phyloP scores from a whole-genome alignment of 768 basidiomycete genomes.

The Rhodotorula toruloides region DNA sequence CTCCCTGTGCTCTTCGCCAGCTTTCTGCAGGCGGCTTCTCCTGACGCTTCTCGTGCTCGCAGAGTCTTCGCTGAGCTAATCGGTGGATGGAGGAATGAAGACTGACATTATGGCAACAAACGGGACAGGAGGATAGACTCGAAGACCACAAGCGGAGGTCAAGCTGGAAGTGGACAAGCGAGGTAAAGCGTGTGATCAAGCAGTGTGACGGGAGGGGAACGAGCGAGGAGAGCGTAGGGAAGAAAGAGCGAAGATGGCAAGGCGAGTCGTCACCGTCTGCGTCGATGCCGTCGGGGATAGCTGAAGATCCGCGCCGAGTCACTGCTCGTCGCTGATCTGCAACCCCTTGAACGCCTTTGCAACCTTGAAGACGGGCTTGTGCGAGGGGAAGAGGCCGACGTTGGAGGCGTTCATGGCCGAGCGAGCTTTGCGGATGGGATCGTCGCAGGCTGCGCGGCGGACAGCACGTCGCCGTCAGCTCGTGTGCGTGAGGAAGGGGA shows the following conservation, averaged over 20 bases:
- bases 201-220: not conserved
- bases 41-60: too few relatives aligned
- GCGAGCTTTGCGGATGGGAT: slow-evolving; percentile 37
- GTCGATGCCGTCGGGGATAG: too few relatives aligned
- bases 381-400: slow-evolving; percentile 32
- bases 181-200: not conserved
- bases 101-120: too few relatives aligned
- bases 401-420: slow-evolving; percentile 24
- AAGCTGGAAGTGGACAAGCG: too few relatives aligned
- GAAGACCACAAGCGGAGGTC: too few relatives aligned
- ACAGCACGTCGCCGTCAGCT: not conserved
- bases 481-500: not conserved
- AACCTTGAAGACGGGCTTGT: slow-evolving; percentile 33
- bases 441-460: slow-evolving; percentile 24
- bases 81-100: too few relatives aligned
- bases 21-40: too few relatives aligned
- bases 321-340: not conserved
- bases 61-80: too few relatives aligned
- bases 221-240: not conserved
- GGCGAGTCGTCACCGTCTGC: too few relatives aligned
- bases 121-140: too few relatives aligned
- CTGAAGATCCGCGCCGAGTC: too few relatives aligned
- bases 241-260: not conserved
- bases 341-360: slow-evolving; percentile 24
- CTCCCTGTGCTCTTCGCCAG: too few relatives aligned